A percentile compares a stretch with the other conserved stretches of the same genome.
Conservation (phyloP, 371 early-diverging fungal species). For the Parasitella parasitica region DNA sequence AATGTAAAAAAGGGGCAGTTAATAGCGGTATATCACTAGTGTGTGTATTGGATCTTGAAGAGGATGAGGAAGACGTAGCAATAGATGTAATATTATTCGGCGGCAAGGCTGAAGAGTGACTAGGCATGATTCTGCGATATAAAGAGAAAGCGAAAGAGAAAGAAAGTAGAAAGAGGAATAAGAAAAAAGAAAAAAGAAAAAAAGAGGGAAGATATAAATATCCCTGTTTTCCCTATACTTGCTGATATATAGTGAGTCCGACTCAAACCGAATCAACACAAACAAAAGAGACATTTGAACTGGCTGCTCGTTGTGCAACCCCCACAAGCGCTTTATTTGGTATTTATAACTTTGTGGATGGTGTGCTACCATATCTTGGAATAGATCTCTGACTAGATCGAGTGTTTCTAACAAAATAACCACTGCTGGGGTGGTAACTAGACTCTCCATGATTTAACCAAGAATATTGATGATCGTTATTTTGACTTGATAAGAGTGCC, state of each 20-base stretch:
- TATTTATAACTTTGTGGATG: conserved; percentile 6
- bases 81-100: not conserved
- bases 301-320: not conserved
- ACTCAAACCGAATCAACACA: not conserved
- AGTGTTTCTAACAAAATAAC: conserved; percentile 16
- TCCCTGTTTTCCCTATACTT: not conserved
- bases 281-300: not conserved
- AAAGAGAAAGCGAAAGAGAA: not conserved
- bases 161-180: not conserved
- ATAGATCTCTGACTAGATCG: conserved; percentile 15
- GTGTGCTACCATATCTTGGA: conserved; percentile 30
- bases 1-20: conserved; percentile 24
- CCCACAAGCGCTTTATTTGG: not conserved
- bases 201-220: not conserved
- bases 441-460: conserved; percentile 4
- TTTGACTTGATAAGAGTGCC: conserved; percentile 18
- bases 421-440: conserved; percentile 3
- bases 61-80: not conserved
- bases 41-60: not conserved
- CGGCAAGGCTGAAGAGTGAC: not conserved
- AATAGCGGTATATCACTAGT: conserved; percentile 23
- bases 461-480: conserved; percentile 4
- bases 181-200: not conserved
- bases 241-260: not conserved
- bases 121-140: not conserved